These are phyloP conservation scores for Diaporthe nobilis DNA, from an alignment of 2,329 filamentous ascomycete species.

Conservation along the genomic window DNA sequence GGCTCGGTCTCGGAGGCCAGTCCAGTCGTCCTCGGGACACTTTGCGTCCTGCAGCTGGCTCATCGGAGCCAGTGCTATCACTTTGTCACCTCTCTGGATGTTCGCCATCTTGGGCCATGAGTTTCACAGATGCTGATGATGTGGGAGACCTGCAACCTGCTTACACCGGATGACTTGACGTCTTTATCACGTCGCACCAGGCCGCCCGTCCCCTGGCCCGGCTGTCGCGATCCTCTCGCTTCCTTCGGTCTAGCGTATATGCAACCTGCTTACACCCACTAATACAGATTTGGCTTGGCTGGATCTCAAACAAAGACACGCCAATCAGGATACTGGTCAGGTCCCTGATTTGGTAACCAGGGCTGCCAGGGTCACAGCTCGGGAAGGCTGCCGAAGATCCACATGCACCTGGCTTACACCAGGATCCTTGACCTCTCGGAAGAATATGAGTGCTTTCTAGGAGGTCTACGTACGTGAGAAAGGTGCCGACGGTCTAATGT, in stretches of 20 bases:
- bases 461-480: neutral
- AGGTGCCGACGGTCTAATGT: neutral
- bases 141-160: slow-evolving; percentile 6
- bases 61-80: neutral
- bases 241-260: slow-evolving; percentile 9
- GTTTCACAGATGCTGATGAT: neutral
- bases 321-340: neutral
- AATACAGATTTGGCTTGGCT: slow-evolving; percentile 22
- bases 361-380: neutral
- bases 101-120: neutral
- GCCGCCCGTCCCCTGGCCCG: neutral
- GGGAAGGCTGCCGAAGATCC: slow-evolving; percentile 1
- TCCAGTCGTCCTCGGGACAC: slow-evolving; percentile 52
- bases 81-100: too few relatives aligned
- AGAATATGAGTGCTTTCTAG: neutral
- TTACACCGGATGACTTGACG: slow-evolving; percentile 7
- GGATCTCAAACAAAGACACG: neutral
- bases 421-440: neutral
- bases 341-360: neutral
- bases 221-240: neutral
- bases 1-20: slow-evolving; percentile 49
- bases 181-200: slow-evolving; percentile 2
- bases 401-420: slow-evolving; percentile 17
- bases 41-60: slow-evolving; percentile 30
- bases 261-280: slow-evolving; percentile 38